These are phyloP conservation scores for Pyrus hybrid DNA, from an alignment of 331 rosid species.

Conservation along the genomic window DNA sequence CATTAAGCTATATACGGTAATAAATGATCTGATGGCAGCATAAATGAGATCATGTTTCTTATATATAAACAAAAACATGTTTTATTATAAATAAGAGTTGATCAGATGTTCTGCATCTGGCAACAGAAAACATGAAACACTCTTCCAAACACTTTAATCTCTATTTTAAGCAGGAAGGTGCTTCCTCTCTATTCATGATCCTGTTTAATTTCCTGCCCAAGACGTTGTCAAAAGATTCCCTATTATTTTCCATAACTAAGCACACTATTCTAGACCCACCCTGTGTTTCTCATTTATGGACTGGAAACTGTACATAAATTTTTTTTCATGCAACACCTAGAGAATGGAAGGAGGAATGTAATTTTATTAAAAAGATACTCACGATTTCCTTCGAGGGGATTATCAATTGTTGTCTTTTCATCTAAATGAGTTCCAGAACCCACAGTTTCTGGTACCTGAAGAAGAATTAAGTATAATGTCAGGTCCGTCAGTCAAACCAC, in stretches of 20 bases:
- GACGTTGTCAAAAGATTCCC: neutral
- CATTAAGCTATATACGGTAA: neutral
- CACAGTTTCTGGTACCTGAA: constrained; percentile 49
- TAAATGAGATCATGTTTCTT: neutral
- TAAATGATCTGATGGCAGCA: neutral
- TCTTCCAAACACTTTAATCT: neutral
- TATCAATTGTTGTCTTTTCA: constrained; percentile 30
- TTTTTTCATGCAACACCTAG: neutral
- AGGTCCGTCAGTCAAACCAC: neutral
- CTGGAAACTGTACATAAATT: neutral
- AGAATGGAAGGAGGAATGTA: neutral
- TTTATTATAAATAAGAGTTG: neutral
- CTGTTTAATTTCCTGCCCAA: neutral
- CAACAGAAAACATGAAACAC: neutral
- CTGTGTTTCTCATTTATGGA: neutral
- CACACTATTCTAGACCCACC: neutral
- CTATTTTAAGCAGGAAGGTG: neutral
- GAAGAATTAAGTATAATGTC: constrained; percentile 13
- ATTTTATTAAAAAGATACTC: constrained; percentile 26
- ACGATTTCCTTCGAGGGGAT: constrained; percentile 58
- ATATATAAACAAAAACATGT: neutral
- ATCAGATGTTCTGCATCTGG: neutral
- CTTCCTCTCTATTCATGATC: neutral
- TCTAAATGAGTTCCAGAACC: constrained; percentile 38
- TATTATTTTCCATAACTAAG: neutral